Conservation (phyloP, 2,329 filamentous ascomycete species). For the Decorospora gaudefroyi region DNA sequence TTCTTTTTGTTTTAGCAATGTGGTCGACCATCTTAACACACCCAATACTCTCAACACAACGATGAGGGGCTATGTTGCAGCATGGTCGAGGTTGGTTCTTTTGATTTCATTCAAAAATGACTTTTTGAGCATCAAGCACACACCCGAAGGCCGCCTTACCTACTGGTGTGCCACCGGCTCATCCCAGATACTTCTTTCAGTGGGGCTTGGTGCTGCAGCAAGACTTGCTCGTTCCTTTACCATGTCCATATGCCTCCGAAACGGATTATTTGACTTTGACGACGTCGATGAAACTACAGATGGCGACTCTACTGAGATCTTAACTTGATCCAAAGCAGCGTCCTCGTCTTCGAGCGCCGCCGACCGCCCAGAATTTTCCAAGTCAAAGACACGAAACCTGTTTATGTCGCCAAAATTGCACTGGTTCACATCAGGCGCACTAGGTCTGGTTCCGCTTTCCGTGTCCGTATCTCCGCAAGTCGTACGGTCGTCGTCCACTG, state of each 20-base stretch:
- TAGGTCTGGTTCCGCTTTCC: background rate
- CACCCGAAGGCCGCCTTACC: too few relatives aligned
- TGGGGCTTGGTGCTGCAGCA: too few relatives aligned
- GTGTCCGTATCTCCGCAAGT: background rate
- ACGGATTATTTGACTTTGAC: slow-evolving; percentile 10
- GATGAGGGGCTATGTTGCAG: too few relatives aligned
- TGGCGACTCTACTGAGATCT: background rate
- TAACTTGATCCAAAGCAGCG: background rate
- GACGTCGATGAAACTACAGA: background rate
- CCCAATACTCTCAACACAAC: too few relatives aligned
- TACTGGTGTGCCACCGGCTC: too few relatives aligned
- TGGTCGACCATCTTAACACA: too few relatives aligned
- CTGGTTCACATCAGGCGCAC: background rate
- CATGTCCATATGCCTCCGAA: background rate
- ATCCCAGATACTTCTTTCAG: background rate
- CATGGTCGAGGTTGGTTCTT: too few relatives aligned
- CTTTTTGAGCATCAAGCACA: too few relatives aligned
- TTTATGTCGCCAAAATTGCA: background rate
- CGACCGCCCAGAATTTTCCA: background rate
- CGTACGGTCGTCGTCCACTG: background rate
- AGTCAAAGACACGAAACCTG: background rate
- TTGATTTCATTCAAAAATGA: too few relatives aligned
- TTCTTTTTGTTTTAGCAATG: too few relatives aligned
- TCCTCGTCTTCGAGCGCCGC: background rate
- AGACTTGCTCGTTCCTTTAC: background rate